phyloP scores from a whole-genome alignment of 768 basidiomycete species.

The Plicaturopsis crispa region DNA sequence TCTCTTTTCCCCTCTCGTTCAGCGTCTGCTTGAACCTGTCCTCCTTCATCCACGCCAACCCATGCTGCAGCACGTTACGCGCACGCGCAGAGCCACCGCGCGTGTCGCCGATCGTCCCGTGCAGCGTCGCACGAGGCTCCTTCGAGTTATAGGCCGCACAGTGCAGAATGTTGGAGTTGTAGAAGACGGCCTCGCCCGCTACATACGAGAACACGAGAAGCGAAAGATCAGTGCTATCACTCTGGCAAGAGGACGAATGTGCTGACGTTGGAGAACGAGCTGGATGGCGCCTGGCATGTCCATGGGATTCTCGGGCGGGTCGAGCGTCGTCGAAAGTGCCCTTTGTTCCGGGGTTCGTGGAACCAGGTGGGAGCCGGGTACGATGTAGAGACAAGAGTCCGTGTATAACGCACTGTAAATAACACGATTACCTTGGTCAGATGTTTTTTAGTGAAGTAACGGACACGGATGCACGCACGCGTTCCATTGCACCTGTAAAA shows the following conservation, averaged over 20 bases:
- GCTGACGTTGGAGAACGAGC: slow-evolving; percentile 47
- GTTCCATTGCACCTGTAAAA: slow-evolving; percentile 74
- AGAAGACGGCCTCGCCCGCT: slow-evolving; percentile 77
- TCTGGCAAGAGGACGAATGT: background rate
- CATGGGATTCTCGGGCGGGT: slow-evolving; percentile 48
- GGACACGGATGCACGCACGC: slow-evolving; percentile 52
- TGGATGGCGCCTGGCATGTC: slow-evolving; percentile 64
- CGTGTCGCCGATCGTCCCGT: slow-evolving; percentile 58
- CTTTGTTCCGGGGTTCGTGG: slow-evolving; percentile 56
- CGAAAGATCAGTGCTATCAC: too few relatives aligned
- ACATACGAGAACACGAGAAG: background rate
- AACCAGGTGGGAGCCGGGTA: slow-evolving; percentile 57
- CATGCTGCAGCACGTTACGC: slow-evolving; percentile 71
- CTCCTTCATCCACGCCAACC: slow-evolving; percentile 63
- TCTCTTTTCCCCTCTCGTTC: slow-evolving; percentile 35
- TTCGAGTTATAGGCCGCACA: slow-evolving; percentile 54
- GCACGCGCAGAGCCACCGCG: slow-evolving; percentile 58
- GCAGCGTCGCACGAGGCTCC: slow-evolving; percentile 54
- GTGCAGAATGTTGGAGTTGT: slow-evolving; percentile 75
- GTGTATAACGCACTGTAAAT: slow-evolving; percentile 62
- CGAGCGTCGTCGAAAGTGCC: slow-evolving; percentile 38
- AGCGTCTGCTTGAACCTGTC: slow-evolving; percentile 37
- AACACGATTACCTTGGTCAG: too few relatives aligned
- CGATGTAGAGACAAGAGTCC: slow-evolving; percentile 64
- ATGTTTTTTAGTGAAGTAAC: too few relatives aligned